Percentiles rank a stretch among this genome's conserved stretches.
Conservation (phyloP, 371 early-diverging fungal genomes). For the Capniomyces stellatus region DNA sequence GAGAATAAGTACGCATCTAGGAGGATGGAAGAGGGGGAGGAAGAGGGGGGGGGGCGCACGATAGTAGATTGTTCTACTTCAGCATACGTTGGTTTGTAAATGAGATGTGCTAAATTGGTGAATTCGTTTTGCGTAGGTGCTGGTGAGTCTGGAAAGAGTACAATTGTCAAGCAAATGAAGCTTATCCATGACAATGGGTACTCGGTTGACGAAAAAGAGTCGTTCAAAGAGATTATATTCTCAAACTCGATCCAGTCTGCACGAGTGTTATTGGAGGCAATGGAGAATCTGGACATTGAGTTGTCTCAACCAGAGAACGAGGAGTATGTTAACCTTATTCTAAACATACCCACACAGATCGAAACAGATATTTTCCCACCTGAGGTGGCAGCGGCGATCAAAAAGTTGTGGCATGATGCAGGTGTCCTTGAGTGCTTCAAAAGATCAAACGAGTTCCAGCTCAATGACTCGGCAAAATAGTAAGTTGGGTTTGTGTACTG, state of each 20-base stretch:
- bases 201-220: constrained; percentile 61
- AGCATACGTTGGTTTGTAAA: background rate
- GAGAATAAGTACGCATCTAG: no score
- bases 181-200: constrained; percentile 87
- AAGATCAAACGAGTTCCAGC: constrained; percentile 76
- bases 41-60: background rate
- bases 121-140: constrained; percentile 40
- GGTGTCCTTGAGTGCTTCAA: constrained; percentile 63
- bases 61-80: no score
- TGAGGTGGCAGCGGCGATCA: constrained; percentile 57
- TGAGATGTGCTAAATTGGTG: background rate
- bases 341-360: constrained; percentile 61
- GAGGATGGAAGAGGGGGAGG: background rate
- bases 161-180: constrained; percentile 93
- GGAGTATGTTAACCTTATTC: constrained; percentile 41
- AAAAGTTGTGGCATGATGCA: constrained; percentile 59
- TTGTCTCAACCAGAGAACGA: constrained; percentile 39
- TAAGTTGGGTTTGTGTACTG: background rate
- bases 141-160: constrained; percentile 94
- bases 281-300: constrained; percentile 59
- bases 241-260: constrained; percentile 88
- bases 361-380: constrained; percentile 61
- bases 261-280: constrained; percentile 85
- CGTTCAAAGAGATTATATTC: constrained; percentile 84
- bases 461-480: constrained; percentile 37